Evolutionary conservation across 2,329 filamentous ascomycete genomes (phyloP).

Genomic region (Trichoderma sp.): DNA sequence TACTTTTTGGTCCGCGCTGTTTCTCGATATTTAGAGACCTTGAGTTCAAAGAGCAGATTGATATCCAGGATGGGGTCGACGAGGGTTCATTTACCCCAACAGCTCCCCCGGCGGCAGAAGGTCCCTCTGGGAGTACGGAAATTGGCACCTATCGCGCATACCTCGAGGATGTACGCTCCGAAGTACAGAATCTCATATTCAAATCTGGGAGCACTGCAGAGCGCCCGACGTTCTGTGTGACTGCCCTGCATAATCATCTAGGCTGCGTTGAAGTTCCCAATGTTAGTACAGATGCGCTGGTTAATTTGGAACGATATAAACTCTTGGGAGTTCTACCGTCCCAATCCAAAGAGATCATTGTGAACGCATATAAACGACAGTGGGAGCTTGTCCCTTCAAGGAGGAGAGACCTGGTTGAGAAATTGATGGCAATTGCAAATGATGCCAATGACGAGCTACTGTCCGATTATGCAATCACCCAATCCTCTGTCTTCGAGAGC

Average conservation of each 20-base stretch:
- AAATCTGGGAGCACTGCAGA: conserved; percentile 37
- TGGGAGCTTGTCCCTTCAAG: conserved; percentile 40
- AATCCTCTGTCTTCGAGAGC: conserved; percentile 44
- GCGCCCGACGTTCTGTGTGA: conserved; percentile 33
- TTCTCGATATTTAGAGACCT: conserved; percentile 51
- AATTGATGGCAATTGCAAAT: conserved; percentile 38
- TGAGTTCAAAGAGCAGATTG: conserved; percentile 47
- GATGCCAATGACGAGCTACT: conserved; percentile 38
- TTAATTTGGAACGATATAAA: conserved; percentile 38
- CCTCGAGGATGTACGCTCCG: conserved; percentile 51
- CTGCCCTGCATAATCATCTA: conserved; percentile 36
- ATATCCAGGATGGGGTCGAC: conserved; percentile 43
- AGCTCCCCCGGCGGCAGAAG: conserved; percentile 35
- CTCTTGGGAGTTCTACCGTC: conserved; percentile 42
- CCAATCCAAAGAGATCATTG: conserved; percentile 38
- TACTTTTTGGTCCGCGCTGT: conserved; percentile 54
- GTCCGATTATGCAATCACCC: conserved; percentile 40
- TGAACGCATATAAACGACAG: conserved; percentile 44
- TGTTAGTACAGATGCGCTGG: conserved; percentile 31
- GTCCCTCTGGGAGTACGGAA: conserved; percentile 39
- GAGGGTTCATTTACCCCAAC: conserved; percentile 42
- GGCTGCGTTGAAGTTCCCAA: conserved; percentile 35
- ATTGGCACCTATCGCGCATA: conserved; percentile 48
- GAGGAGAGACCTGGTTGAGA: conserved; percentile 36
- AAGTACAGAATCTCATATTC: conserved; percentile 48